Conservation (phyloP, 257 asterid genomes). For the Fraxinus quadrangulata region DNA sequence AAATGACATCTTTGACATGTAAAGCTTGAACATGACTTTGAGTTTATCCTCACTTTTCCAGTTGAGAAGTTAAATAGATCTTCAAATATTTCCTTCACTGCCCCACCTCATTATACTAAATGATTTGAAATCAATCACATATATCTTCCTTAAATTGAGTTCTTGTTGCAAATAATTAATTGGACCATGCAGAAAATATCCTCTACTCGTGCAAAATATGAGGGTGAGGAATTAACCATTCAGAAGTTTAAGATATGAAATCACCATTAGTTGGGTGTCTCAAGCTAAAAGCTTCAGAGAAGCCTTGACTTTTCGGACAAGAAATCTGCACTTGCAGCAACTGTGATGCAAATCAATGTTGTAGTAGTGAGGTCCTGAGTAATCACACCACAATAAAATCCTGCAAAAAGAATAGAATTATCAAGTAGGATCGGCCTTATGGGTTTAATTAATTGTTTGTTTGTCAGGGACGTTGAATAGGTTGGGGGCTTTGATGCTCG, state of each 20-base stretch:
- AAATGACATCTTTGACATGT: neutral
- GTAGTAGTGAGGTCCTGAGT: neutral
- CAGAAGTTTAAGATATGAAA: neutral
- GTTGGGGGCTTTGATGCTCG: too few species aligned
- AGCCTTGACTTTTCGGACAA: slow-evolving; percentile 1
- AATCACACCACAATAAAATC: slow-evolving; percentile 3
- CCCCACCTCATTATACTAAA: neutral
- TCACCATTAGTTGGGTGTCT: slow-evolving; percentile 39
- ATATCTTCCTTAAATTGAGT: neutral
- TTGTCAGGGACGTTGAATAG: too few species aligned
- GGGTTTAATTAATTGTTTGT: too few species aligned
- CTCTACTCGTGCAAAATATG: neutral
- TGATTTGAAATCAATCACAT: neutral
- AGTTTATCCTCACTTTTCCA: neutral
- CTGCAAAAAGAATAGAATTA: slow-evolving; percentile 26
- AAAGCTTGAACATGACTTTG: neutral
- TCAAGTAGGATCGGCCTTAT: too few species aligned
- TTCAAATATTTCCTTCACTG: neutral
- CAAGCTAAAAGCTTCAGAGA: slow-evolving; percentile 10
- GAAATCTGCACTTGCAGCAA: slow-evolving; percentile 16
- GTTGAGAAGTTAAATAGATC: neutral
- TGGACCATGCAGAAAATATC: too few species aligned
- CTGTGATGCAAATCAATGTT: slow-evolving; percentile 10
- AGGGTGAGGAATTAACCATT: neutral
- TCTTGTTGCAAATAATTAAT: neutral